Percentiles rank a stretch among this genome's conserved stretches.
Conservation (phyloP, 441 rosid species). For the Eruca vesicaria region DNA sequence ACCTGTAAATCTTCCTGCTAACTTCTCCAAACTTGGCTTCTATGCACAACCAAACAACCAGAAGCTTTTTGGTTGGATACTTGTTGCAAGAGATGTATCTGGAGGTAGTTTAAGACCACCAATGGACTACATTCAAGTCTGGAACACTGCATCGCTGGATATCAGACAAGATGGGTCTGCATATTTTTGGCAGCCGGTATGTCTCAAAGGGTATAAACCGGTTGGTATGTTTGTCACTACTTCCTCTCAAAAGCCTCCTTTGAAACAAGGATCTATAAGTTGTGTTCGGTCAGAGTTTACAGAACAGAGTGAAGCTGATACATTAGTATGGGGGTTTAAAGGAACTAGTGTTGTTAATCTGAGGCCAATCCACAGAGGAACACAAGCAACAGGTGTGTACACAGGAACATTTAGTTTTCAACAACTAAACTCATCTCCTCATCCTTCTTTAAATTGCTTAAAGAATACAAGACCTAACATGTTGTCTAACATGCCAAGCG, state of each 20-base stretch:
- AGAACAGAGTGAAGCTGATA: constrained; percentile 49
- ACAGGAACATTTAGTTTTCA: constrained; percentile 59
- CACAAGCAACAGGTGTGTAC: constrained; percentile 47
- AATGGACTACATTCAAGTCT: constrained; percentile 11
- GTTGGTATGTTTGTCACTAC: constrained; percentile 57
- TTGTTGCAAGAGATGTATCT: neutral
- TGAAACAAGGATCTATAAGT: constrained; percentile 48
- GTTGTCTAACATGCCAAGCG: constrained; percentile 65
- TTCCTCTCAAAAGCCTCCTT: constrained; percentile 56
- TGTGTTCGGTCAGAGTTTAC: constrained; percentile 75
- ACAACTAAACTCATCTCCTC: neutral
- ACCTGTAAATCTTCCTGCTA: neutral
- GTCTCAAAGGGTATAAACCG: constrained; percentile 61
- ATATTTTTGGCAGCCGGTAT: constrained; percentile 65
- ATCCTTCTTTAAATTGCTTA: constrained; percentile 44
- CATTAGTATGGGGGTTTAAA: constrained; percentile 58
- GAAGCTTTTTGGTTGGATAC: neutral
- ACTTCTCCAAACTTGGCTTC: neutral
- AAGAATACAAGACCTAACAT: constrained; percentile 44
- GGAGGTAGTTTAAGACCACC: neutral
- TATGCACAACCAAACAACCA: neutral
- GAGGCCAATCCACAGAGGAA: constrained; percentile 53
- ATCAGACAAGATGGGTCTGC: constrained; percentile 56
- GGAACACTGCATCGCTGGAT: constrained; percentile 46
- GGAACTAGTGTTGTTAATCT: constrained; percentile 38